Base-by-base conservation (phyloP, 78 protist species). In the Polysphondylium violaceum region DNA sequence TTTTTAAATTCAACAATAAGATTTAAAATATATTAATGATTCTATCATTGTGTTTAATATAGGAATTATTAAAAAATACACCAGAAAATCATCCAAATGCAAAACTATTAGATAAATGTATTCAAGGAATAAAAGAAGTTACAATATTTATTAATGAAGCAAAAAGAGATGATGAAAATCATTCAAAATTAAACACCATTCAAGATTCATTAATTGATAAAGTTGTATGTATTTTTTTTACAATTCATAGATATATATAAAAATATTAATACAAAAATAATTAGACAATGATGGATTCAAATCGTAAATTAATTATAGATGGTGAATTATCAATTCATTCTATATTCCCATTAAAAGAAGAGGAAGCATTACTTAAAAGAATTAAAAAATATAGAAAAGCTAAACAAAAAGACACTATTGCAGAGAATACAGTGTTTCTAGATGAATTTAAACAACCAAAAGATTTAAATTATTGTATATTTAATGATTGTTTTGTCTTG, bases 81-180 rank as follows among this genome's bases (percentile, higher is more conserved):
- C 91, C 91, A 31, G 27, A 21, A 21, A 31, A 33, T 14, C 56
- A 69, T 44, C 27, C 59, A 14, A 69, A 44, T 56, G 38, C 43
- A 12, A 74, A 83, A 43, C 17, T 44, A 7, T 58, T 83, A 61
- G 35, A 40, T 17, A 69, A 50, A 21, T 83, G 91, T 69, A 55
- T 83, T 12, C 36, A 74, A 9, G 38, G 25, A 23, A 58, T 83
- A 1, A 83, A 83, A 58, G 53, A 51, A 2, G 75, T 69, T n/a
- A 69, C 91, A 16, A 17, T 21, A 29, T 83, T 69, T 12, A 58
- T 83, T 7, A 83, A 83, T 83, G 91, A 83, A 29, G 91, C 91
- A 17, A 83, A 83, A 58, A 83, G 79, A 69, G 91, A 83, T 33
- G 91, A 83, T 69, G 91, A 83, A 8, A 83, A 69, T 31, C 41